A percentile compares a stretch with the other conserved stretches of the same genome.
These are phyloP conservation scores for Fragilaria crotonensis DNA, from an alignment of 108 stramenopile species.

Conservation along the genomic window DNA sequence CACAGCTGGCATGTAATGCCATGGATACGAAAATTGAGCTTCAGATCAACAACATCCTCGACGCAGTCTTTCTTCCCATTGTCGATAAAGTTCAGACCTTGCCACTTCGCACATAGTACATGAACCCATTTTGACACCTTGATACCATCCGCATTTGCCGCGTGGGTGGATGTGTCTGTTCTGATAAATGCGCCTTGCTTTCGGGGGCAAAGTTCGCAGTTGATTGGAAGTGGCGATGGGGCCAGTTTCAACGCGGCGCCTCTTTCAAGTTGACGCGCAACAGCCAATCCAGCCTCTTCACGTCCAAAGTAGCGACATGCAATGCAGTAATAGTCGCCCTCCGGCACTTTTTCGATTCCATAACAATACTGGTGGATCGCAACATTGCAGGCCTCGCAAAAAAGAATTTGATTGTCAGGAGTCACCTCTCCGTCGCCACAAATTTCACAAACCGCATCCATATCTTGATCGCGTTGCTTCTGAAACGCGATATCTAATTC, in stretches of 20 bases:
- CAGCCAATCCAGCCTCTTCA: conserved; percentile 42
- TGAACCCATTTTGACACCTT: conserved; percentile 58
- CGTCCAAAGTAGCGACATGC: conserved; percentile 65
- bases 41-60: conserved; percentile 62
- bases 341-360: conserved; percentile 76
- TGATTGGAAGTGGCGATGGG: conserved; percentile 37
- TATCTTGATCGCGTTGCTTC: conserved; percentile 74
- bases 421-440: conserved; percentile 85
- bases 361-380: conserved; percentile 87
- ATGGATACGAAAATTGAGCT: conserved; percentile 31
- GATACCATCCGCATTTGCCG: background rate
- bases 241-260: conserved; percentile 4
- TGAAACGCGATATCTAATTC: conserved; percentile 59
- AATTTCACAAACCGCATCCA: conserved; percentile 84
- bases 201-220: conserved; percentile 78
- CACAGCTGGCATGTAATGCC: conserved; percentile 55
- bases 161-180: conserved; percentile 16
- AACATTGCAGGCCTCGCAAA: conserved; percentile 86
- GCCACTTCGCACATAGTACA: conserved; percentile 83
- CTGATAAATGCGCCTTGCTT: conserved; percentile 72
- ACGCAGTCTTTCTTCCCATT: conserved; percentile 28
- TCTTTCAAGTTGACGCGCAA: conserved; percentile 27
- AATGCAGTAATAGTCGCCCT: conserved; percentile 84
- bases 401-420: conserved; percentile 84
- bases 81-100: conserved; percentile 62